Percentiles rank a stretch among this genome's conserved stretches.
phyloP scores from a whole-genome alignment of 768 basidiomycete genomes.

The Kwoniella heveanensis region DNA sequence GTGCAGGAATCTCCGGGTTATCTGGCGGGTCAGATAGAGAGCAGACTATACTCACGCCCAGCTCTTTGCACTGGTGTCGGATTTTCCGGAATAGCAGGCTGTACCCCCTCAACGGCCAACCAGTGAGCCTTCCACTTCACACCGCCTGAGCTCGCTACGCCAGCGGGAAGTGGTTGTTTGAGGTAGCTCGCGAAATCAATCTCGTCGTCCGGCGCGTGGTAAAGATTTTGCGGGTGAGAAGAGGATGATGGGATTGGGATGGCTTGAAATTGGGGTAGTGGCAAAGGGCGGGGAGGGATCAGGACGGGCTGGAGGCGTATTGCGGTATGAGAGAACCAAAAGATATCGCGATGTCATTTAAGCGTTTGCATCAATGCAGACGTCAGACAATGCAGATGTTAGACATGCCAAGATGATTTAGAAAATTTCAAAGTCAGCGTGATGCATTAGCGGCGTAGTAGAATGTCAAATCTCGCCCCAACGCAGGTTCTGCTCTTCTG shows the following conservation, averaged over 20 bases:
- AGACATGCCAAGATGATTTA: too few relatives aligned
- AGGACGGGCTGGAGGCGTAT: constrained; percentile 64
- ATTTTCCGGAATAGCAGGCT: constrained; percentile 94
- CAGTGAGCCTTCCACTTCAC: constrained; percentile 72
- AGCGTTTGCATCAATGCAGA: too few relatives aligned
- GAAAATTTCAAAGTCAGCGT: too few relatives aligned
- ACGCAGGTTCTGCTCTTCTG: too few relatives aligned
- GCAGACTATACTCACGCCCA: constrained; percentile 49
- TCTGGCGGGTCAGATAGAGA: too few relatives aligned
- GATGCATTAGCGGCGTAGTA: too few relatives aligned
- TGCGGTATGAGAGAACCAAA: too few relatives aligned
- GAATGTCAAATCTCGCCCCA: too few relatives aligned
- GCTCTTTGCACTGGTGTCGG: constrained; percentile 60
- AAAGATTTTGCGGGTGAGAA: constrained; percentile 59
- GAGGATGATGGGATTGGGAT: constrained; percentile 45
- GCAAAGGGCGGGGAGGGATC: constrained; percentile 73
- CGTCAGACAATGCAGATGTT: too few relatives aligned
- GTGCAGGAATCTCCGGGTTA: too few relatives aligned
- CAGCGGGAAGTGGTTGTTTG: constrained; percentile 59
- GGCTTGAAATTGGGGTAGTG: constrained; percentile 56
- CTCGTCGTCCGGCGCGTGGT: constrained; percentile 95
- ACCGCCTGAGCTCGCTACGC: constrained; percentile 43
- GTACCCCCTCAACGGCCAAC: constrained; percentile 97
- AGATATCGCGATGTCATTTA: too few relatives aligned
- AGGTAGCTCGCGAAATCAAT: constrained; percentile 92